phyloP scores from a whole-genome alignment of 139 green algal species.

The Micromonas pusilla region DNA sequence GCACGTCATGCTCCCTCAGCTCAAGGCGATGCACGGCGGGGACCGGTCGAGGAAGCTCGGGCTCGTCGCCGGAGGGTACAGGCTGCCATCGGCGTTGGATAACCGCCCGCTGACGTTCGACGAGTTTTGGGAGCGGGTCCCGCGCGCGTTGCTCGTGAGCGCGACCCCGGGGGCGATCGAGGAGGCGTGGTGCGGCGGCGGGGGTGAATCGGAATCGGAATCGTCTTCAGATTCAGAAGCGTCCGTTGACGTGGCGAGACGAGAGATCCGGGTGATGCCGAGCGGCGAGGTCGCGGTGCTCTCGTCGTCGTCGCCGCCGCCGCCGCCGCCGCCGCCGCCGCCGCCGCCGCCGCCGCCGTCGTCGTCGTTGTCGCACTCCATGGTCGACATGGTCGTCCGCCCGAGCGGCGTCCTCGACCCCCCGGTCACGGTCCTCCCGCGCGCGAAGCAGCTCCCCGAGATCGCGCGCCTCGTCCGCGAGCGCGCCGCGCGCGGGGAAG shows the following conservation, averaged over 20 bases:
- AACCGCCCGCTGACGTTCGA: conserved; percentile 30
- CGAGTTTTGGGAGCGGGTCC: conserved; percentile 34
- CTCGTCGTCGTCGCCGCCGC: no score
- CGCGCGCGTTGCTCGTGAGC: conserved; percentile 29
- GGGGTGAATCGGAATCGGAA: neutral
- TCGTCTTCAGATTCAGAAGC: no score
- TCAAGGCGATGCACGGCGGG: conserved; percentile 29
- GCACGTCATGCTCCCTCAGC: conserved; percentile 36
- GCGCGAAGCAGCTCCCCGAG: conserved; percentile 15
- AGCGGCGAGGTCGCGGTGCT: no score
- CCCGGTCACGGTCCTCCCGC: neutral
- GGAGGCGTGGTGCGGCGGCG: neutral
- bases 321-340: no score
- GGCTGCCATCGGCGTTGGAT: conserved; percentile 33
- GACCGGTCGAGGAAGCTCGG: conserved; percentile 28
- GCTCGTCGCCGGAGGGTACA: conserved; percentile 26
- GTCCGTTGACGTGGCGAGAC: no score
- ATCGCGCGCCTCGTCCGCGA: conserved; percentile 11
- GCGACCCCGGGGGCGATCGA: conserved; percentile 33
- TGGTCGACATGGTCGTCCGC: conserved; percentile 34
- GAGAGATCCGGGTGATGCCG: no score
- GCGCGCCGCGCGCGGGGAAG: neutral
- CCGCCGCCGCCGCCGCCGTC: no score
- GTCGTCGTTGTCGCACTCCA: neutral
- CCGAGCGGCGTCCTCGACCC: conserved; percentile 34